A percentile compares a stretch with the other conserved stretches of the same genome.
Conservation (phyloP, 2,329 filamentous ascomycete genomes). For the Fusarium mundagurra region DNA sequence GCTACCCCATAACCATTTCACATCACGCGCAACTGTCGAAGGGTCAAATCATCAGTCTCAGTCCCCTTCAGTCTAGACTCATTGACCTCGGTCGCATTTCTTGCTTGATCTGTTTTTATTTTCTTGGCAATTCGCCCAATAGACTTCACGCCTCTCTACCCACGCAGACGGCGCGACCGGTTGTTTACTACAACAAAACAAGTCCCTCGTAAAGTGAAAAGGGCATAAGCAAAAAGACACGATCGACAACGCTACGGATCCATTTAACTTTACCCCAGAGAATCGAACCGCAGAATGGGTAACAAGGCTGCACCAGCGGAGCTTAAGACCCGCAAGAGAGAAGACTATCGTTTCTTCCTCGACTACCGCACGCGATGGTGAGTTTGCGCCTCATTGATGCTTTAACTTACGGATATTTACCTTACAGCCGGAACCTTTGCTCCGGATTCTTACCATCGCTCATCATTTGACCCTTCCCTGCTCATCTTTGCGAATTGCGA, state of each 20-base stretch:
- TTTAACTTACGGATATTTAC: too few relatives aligned
- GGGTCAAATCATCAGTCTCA: not conserved
- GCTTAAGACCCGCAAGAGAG: constrained; percentile 70
- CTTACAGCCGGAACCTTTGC: not conserved
- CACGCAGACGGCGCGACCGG: constrained; percentile 6
- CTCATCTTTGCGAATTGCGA: constrained; percentile 1
- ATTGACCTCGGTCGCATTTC: constrained; percentile 3
- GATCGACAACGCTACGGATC: constrained; percentile 6
- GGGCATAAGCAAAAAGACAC: not conserved
- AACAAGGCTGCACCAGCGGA: constrained; percentile 32
- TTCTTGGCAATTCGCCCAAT: constrained; percentile 1
- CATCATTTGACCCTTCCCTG: not conserved
- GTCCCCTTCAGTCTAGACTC: constrained; percentile 20
- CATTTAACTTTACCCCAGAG: not conserved
- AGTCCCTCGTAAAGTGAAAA: not conserved
- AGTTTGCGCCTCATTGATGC: constrained; percentile 32
- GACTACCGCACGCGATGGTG: constrained; percentile 91
- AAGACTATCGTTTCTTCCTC: constrained; percentile 80
- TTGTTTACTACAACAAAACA: not conserved
- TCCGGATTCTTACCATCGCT: not conserved
- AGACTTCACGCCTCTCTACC: constrained; percentile 25
- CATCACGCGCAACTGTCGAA: not conserved
- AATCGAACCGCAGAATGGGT: constrained; percentile 21
- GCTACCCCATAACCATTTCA: not conserved
- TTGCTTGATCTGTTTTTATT: not conserved